A percentile compares a stretch with the other conserved stretches of the same genome.
Conservation (phyloP, 2,329 filamentous ascomycete genomes). For the Monilinia polystroma region DNA sequence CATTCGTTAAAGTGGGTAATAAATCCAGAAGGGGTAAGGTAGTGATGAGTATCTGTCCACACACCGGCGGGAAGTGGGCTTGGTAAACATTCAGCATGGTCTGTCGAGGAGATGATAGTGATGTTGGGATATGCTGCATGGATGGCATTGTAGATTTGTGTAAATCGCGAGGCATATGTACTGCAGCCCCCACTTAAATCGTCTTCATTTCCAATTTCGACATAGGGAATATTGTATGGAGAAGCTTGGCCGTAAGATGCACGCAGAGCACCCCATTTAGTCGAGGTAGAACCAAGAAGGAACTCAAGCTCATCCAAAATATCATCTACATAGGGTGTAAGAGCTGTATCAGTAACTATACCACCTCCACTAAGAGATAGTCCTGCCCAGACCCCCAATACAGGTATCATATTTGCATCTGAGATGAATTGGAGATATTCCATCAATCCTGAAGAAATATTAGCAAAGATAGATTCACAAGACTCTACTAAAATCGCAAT, state of each 20-base stretch:
- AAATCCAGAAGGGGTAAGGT: slow-evolving; percentile 19
- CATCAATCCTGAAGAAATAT: slow-evolving; percentile 19
- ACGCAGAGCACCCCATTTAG: slow-evolving; percentile 46
- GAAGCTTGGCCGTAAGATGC: slow-evolving; percentile 49
- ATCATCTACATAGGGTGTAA: slow-evolving; percentile 48
- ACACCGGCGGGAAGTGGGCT: slow-evolving; percentile 23
- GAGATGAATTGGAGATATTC: slow-evolving; percentile 43
- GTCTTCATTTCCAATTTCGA: slow-evolving; percentile 46
- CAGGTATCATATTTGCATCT: slow-evolving; percentile 47
- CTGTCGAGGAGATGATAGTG: slow-evolving; percentile 42
- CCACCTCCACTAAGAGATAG: slow-evolving; percentile 43
- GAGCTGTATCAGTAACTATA: slow-evolving; percentile 44
- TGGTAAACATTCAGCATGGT: slow-evolving; percentile 23
- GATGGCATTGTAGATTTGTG: slow-evolving; percentile 49
- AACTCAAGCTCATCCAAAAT: slow-evolving; percentile 53
- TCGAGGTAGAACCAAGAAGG: slow-evolving; percentile 46
- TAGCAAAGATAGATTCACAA: not conserved
- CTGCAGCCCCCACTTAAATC: slow-evolving; percentile 43
- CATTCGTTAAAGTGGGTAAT: slow-evolving; percentile 25
- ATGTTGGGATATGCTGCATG: slow-evolving; percentile 42
- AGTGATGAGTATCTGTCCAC: slow-evolving; percentile 28
- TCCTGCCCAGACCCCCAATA: slow-evolving; percentile 50
- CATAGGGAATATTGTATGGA: slow-evolving; percentile 49
- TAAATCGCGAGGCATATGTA: slow-evolving; percentile 46
- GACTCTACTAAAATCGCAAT: slow-evolving; percentile 23